Evolutionary conservation across 495 filamentous ascomycete genomes (phyloP).

Genomic region (Penicillium paradoxum): DNA sequence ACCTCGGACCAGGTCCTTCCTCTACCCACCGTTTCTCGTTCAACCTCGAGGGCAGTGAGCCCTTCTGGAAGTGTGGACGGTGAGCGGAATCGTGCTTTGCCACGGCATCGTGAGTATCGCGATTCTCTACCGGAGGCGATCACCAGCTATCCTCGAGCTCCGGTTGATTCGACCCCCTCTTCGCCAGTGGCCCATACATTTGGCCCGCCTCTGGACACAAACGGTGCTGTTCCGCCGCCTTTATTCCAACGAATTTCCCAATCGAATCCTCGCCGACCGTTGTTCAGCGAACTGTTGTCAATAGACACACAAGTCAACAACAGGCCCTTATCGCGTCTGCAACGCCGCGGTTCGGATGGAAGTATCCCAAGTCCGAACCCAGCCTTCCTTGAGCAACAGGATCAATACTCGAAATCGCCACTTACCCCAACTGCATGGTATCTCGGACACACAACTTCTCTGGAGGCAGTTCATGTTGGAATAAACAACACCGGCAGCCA

Average conservation of each 20-base stretch:
- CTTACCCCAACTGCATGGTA: conserved; percentile 57
- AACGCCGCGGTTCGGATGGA: conserved; percentile 51
- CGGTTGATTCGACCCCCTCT: conserved; percentile 11
- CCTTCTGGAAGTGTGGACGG: conserved; percentile 28
- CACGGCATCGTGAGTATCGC: conserved; percentile 25
- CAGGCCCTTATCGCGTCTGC: conserved; percentile 34
- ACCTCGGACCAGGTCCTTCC: conserved; percentile 51
- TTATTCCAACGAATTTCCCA: conserved; percentile 20
- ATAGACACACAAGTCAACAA: conserved; percentile 34
- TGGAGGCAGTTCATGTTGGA: conserved; percentile 42
- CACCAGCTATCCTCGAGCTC: conserved; percentile 5
- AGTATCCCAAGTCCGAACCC: conserved; percentile 50
- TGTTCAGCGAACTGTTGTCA: conserved; percentile 50
- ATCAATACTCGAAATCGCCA: conserved; percentile 36
- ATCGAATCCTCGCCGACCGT: conserved; percentile 31
- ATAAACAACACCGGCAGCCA: conserved; percentile 29
- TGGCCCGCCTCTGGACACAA: background rate
- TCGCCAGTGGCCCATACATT: conserved; percentile 3
- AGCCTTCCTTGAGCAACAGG: conserved; percentile 40
- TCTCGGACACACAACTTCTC: conserved; percentile 41
- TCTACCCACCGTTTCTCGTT: conserved; percentile 31
- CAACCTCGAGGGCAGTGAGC: conserved; percentile 33
- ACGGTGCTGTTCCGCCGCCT: conserved; percentile 13
- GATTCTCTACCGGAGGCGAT: conserved; percentile 13
- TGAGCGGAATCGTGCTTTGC: conserved; percentile 23